These are phyloP conservation scores for Quercus glauca DNA, from an alignment of 306 rosid genomes.

Conservation along the genomic window DNA sequence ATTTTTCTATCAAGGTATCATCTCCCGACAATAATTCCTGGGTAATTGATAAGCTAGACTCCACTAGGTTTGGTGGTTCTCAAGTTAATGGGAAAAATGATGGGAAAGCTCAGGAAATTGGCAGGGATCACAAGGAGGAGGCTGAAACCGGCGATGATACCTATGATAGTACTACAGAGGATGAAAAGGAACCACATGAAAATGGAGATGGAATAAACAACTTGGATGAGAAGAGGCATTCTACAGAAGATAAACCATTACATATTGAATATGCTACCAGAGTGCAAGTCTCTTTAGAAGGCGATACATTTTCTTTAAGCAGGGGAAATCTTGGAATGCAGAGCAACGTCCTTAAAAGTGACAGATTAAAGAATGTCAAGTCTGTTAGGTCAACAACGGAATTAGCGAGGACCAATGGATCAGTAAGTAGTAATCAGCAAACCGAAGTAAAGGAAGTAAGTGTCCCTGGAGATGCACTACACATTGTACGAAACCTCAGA, in stretches of 20 bases:
- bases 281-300: slow-evolving; percentile 30
- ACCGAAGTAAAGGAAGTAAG: slow-evolving; percentile 46
- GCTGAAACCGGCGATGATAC: slow-evolving; percentile 25
- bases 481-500: slow-evolving; percentile 39
- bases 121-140: slow-evolving; percentile 30
- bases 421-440: slow-evolving; percentile 31
- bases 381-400: slow-evolving; percentile 87
- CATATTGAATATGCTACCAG: slow-evolving; percentile 22
- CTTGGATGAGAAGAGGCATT: slow-evolving; percentile 32
- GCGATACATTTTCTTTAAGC: slow-evolving; percentile 24
- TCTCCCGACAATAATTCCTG: slow-evolving; percentile 17
- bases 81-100: slow-evolving; percentile 22
- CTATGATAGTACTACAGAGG: slow-evolving; percentile 28
- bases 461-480: slow-evolving; percentile 48
- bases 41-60: slow-evolving; percentile 20
- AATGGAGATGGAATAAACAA: slow-evolving; percentile 18
- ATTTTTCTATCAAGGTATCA: slow-evolving; percentile 18
- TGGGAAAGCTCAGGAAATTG: slow-evolving; percentile 30
- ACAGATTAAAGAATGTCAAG: slow-evolving; percentile 62
- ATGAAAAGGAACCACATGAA: slow-evolving; percentile 24
- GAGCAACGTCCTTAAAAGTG: slow-evolving; percentile 39
- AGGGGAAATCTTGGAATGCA: slow-evolving; percentile 29
- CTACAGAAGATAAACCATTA: slow-evolving; percentile 40
- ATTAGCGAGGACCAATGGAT: slow-evolving; percentile 42
- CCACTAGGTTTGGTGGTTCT: slow-evolving; percentile 9